A percentile compares a stretch with the other conserved stretches of the same genome.
Conservation (phyloP, 2,329 filamentous ascomycete species). For the Ceratocystis variospora region DNA sequence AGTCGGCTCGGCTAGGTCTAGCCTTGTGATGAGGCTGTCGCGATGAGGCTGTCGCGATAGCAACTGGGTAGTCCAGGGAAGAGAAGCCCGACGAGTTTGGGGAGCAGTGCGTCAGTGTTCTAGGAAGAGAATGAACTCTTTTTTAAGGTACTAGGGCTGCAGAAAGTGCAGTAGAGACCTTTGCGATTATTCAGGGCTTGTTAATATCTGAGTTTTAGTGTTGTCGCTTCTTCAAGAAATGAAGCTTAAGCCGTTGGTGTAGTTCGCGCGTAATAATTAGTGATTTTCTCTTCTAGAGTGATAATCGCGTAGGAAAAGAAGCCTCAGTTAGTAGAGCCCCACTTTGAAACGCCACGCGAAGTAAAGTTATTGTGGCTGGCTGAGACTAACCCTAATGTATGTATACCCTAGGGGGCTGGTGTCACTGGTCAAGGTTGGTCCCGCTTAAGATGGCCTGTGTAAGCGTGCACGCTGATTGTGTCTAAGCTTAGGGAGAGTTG, state of each 20-base stretch:
- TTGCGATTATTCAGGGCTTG: background rate
- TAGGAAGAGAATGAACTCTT: too few species aligned
- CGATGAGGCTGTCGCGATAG: background rate
- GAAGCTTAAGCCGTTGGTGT: background rate
- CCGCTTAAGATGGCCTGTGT: too few species aligned
- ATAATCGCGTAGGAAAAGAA: background rate
- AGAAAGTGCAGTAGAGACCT: background rate
- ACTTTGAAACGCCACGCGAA: background rate
- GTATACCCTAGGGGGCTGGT: too few species aligned
- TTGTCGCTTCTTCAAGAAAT: background rate
- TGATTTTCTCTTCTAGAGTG: background rate
- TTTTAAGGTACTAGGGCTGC: background rate
- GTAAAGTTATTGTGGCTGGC: background rate
- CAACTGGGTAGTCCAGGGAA: background rate
- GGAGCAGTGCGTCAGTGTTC: too few species aligned
- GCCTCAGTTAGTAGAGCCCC: background rate
- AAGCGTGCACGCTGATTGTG: too few species aligned
- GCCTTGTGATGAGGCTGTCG: background rate
- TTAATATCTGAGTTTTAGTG: background rate
- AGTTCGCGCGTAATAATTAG: background rate
- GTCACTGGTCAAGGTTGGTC: too few species aligned
- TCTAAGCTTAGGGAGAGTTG: too few species aligned
- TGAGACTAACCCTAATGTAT: too few species aligned
- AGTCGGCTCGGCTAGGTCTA: background rate
- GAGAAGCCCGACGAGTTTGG: too few species aligned